Conservation (phyloP, 1,284 basidiomycete genomes). For the Takashimella tepidaria region DNA sequence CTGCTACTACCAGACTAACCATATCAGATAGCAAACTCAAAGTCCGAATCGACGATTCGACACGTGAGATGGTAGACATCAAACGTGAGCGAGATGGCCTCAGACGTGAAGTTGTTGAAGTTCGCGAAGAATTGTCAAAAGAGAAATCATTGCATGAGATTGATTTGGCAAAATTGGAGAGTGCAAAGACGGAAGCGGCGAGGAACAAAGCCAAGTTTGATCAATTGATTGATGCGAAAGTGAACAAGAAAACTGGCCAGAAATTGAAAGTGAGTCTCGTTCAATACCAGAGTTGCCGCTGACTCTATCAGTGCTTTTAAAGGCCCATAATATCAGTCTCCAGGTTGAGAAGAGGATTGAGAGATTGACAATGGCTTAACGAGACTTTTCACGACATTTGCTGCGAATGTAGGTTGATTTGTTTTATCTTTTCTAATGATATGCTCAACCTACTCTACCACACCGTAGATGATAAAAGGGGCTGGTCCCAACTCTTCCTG, state of each 20-base stretch:
- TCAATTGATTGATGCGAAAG: conserved; percentile 38
- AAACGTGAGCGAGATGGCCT: conserved; percentile 32
- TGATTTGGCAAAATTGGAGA: conserved; percentile 25
- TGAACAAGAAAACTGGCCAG: conserved; percentile 32
- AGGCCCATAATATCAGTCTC: too few species aligned
- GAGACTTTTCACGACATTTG: too few species aligned
- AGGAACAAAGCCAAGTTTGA: conserved; percentile 37
- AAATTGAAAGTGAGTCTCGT: conserved; percentile 42
- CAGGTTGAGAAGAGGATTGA: too few species aligned
- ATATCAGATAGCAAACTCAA: conserved; percentile 34
- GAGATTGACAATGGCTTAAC: too few species aligned
- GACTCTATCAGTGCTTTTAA: too few species aligned
- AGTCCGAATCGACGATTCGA: conserved; percentile 28
- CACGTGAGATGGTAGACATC: conserved; percentile 22
- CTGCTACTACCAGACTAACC: not conserved
- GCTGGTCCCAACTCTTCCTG: too few species aligned
- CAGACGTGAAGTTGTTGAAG: conserved; percentile 18
- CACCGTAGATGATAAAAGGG: too few species aligned
- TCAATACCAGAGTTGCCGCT: too few species aligned
- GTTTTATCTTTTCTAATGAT: too few species aligned
- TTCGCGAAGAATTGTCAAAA: not conserved
- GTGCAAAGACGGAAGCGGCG: conserved; percentile 34
- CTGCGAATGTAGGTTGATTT: too few species aligned
- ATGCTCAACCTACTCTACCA: too few species aligned
- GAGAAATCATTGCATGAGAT: not conserved